Evolutionary conservation across 345 rosid species (phyloP).

Genomic region (Psidium guajava): DNA sequence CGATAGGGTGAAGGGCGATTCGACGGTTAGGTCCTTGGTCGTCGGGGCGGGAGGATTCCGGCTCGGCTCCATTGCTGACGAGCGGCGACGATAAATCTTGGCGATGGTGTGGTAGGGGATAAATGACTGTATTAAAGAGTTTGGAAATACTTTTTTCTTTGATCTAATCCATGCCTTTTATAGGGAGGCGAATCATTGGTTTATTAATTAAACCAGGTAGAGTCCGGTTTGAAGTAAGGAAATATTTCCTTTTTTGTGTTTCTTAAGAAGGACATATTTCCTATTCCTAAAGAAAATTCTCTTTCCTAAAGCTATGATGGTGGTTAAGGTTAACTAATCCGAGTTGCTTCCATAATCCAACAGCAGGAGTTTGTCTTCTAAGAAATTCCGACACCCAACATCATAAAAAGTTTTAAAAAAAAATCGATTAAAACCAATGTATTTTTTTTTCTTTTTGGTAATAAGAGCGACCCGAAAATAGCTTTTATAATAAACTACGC

Average conservation of each 20-base stretch:
- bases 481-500: background rate
- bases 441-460: background rate
- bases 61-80: background rate
- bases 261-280: too few relatives aligned
- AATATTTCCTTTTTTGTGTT: too few relatives aligned
- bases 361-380: background rate
- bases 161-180: background rate
- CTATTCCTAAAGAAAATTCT: background rate
- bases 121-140: background rate
- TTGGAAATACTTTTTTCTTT: background rate
- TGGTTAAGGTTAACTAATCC: too few relatives aligned
- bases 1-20: background rate
- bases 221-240: background rate
- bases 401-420: background rate
- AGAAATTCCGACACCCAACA: background rate
- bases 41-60: background rate
- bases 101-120: background rate
- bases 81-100: background rate
- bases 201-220: background rate
- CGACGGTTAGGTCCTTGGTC: background rate
- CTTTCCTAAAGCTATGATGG: background rate
- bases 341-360: background rate
- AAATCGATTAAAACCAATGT: background rate
- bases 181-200: background rate
- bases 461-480: background rate